These are phyloP conservation scores for Cutaneotrichosporon cyanovorans DNA, from an alignment of 1,284 basidiomycete species.

Conservation along the genomic window DNA sequence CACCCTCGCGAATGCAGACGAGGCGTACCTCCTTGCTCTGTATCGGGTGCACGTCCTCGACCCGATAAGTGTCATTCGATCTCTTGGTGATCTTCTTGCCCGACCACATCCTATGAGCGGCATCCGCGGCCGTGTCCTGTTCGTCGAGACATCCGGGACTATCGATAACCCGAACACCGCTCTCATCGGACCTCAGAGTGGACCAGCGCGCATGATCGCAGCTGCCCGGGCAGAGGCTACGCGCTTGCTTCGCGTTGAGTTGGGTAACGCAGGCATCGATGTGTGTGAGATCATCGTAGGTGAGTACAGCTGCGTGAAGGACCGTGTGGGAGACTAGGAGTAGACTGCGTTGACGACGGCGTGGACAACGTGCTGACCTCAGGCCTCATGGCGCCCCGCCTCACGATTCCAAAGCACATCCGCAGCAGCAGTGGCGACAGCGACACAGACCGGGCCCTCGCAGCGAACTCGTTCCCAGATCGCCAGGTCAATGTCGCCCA, in stretches of 20 bases:
- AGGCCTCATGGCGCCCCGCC: slow-evolving; percentile 25
- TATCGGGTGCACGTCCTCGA: slow-evolving; percentile 35
- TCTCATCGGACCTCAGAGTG: background rate
- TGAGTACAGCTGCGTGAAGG: slow-evolving; percentile 17
- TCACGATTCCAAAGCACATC: slow-evolving; percentile 7
- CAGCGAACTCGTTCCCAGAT: background rate
- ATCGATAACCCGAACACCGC: slow-evolving; percentile 12
- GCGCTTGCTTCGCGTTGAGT: slow-evolving; percentile 25
- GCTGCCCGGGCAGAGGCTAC: slow-evolving; percentile 26
- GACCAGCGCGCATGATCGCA: slow-evolving; percentile 22
- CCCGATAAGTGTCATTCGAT: slow-evolving; percentile 30
- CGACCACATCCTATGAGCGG: slow-evolving; percentile 4
- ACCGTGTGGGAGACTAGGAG: background rate
- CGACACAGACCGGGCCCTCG: slow-evolving; percentile 14
- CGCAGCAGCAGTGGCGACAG: slow-evolving; percentile 25
- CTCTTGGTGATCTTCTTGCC: slow-evolving; percentile 31
- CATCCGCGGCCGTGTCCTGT: slow-evolving; percentile 27
- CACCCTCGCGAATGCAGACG: slow-evolving; percentile 23
- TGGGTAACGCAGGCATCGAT: slow-evolving; percentile 26
- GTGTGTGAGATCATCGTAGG: slow-evolving; percentile 40
- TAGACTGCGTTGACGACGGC: background rate
- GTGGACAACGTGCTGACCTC: background rate
- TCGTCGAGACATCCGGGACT: slow-evolving; percentile 32
- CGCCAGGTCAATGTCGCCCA: background rate
- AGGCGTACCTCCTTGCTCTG: slow-evolving; percentile 27